A percentile compares a stretch with the other conserved stretches of the same genome.
These are phyloP conservation scores for Salix arbutifolia DNA, from an alignment of 345 rosid species.

Conservation along the genomic window DNA sequence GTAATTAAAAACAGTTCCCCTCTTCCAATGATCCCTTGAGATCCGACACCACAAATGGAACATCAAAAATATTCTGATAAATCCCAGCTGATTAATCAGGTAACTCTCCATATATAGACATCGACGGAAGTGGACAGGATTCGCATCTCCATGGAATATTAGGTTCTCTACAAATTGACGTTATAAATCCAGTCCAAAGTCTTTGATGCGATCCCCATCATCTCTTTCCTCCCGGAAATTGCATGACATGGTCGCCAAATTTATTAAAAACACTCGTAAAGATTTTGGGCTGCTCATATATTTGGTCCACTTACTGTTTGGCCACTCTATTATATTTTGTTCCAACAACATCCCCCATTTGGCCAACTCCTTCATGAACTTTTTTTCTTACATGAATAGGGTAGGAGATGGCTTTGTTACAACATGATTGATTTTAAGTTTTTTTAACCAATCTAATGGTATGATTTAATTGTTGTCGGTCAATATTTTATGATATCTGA, in stretches of 20 bases:
- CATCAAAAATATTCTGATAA: not conserved
- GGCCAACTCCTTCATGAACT: no score
- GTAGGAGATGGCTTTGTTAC: no score
- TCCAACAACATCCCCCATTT: no score
- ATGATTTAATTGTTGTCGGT: no score
- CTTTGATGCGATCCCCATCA: not conserved
- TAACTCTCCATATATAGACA: not conserved
- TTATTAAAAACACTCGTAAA: no score
- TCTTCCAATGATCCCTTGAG: not conserved
- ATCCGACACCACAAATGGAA: not conserved
- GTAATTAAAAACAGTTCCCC: not conserved
- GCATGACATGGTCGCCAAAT: not conserved
- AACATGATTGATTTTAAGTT: no score
- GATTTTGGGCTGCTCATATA: not conserved
- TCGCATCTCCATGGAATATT: conserved; percentile 15
- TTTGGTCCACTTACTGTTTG: not conserved
- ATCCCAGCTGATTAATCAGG: no score
- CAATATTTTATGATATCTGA: no score
- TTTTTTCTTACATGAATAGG: no score
- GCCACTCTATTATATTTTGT: no score
- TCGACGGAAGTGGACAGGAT: not conserved
- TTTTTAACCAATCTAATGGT: no score
- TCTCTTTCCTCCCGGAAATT: not conserved
- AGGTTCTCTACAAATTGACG: not conserved
- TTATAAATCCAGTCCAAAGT: not conserved